Evolutionary conservation across 148 eudicot species (phyloP), one percentile per base, ranked within the genome.

Genomic region (Fallopia convolvulus): DNA sequence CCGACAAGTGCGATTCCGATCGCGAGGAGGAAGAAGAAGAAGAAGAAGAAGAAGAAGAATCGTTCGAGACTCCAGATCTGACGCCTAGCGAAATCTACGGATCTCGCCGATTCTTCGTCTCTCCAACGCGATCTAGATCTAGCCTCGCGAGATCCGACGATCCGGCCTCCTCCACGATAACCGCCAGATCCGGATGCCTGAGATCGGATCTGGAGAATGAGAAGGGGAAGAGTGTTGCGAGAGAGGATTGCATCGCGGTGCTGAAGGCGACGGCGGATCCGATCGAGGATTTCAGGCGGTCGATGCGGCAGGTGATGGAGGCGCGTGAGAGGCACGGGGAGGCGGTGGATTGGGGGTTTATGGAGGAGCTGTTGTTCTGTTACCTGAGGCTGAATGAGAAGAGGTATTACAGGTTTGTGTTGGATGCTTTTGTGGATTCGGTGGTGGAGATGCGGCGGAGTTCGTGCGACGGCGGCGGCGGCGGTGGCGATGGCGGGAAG

Each of bases 331-430:
- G 81, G 5, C 61, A 81, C 26, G 48, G 79, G 5, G 87, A 85
- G 56, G 77, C 74, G 56, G 88, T 91, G 26, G 90, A 93, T 77
- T 91, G 93, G 97, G 92, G 87, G 5, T 93, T 89, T 50, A 80
- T 91, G 90, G 92, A 91, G 72, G 94, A 90, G 76, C 80, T 93
- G 18, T 53, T 93, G 80, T 87, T 87, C 78, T 81, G 89, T 78
- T 91, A 85, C 79, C 58, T 93, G 79, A 83, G 88, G 70, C 60
- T 93, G 88, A 91, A 93, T 77, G 88, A 89, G 76, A 87, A 86
- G 82, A 88, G 84, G 78, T 89, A 83, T 0, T 79, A 85, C 26
- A 83, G 80, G 84, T 86, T 79, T 48, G 86, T 93, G 77, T 75
- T 91, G 8, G 80, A 90, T 71, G 94, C 92, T 15, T 93, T 88